phyloP scores from a whole-genome alignment of 2,329 filamentous ascomycete genomes.

The Arthrobotrys musiformis region DNA sequence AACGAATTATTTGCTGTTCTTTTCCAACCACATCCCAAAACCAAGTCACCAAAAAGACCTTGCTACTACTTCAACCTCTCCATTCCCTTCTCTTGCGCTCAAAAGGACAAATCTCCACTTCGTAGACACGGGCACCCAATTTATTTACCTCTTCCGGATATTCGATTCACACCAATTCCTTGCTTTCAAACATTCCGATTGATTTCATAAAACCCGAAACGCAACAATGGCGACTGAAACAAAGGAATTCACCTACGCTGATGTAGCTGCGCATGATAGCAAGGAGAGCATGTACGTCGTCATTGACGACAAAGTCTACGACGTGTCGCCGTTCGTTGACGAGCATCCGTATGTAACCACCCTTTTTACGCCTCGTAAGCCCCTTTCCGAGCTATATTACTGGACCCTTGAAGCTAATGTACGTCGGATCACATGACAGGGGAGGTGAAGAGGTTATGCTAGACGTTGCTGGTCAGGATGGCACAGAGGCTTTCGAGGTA shows the following conservation, averaged over 20 bases:
- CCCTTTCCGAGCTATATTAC: conserved; percentile 18
- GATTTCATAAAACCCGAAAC: not conserved
- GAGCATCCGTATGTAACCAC: conserved; percentile 82
- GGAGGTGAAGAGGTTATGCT: conserved; percentile 98
- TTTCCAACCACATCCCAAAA: conserved; percentile 47
- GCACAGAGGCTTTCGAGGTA: conserved; percentile 91
- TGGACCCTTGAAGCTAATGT: conserved; percentile 44
- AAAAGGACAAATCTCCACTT: conserved; percentile 8
- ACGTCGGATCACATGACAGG: conserved; percentile 66
- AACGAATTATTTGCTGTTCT: conserved; percentile 56
- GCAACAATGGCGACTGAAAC: conserved; percentile 40
- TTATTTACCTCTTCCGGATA: not conserved
- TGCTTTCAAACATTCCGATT: not conserved
- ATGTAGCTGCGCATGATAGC: conserved; percentile 84
- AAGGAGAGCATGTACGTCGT: conserved; percentile 86
- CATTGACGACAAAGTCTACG: conserved; percentile 97
- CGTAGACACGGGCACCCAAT: not conserved
- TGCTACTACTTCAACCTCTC: not conserved
- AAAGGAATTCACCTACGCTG: conserved; percentile 75
- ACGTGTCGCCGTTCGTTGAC: conserved; percentile 87
- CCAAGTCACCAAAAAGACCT: not conserved
- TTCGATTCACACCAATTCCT: not conserved
- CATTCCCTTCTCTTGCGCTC: not conserved
- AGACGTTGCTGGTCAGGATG: conserved; percentile 94
- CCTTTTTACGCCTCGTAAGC: conserved; percentile 21